Base-by-base conservation (phyloP, 768 basidiomycete genomes). In the Punctularia strigosozonata region DNA sequence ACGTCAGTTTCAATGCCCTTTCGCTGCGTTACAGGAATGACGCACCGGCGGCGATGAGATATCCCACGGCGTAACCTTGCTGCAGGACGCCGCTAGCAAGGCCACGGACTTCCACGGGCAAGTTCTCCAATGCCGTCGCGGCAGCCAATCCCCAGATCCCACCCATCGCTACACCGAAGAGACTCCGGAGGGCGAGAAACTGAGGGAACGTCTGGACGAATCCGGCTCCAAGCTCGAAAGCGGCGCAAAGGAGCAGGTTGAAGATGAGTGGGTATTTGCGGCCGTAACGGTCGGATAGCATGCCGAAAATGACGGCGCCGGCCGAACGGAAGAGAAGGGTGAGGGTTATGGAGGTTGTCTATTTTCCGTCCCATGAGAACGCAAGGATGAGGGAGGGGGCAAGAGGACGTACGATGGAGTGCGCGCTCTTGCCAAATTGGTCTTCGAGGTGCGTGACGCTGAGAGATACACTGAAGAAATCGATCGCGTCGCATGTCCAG, bases 141-240 rank as follows among this genome's bases (percentile, higher is more conserved):
- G 84, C 66, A 0, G 87, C 72, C 22, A 89, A 63, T 14, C 89
- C 88, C 88, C 90, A 94, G 33, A 94, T 71, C 0, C 86, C 86
- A 24, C 87, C 86, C 86, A 90, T 88, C 1, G 77, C 80, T 37
- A 90, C 72, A 43, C 88, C 88, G 53, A 91, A 92, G 31, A 95
- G 66, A 2, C 79, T 72, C 5, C 91, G 73, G 4, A 89, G 66
- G 13, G 73, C 89, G 19, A 97, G 72, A 64, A 98, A 98, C 44
- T 80, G 68, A 0, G 43, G 23, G 60, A 75, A 97, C 0, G 78
- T 87, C 14, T 79, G 67, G 31, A 78, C 77, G 58, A 92, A 97
- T 20, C 85, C 80, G 1, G 77, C 76, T 0, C 77, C 84, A 18
- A 95, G 72, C 50, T 90, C 77, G 38, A 95, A 73, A 4, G 71